Conservation (phyloP, 2,329 filamentous ascomycete species). For the Lachnum nothofagi region DNA sequence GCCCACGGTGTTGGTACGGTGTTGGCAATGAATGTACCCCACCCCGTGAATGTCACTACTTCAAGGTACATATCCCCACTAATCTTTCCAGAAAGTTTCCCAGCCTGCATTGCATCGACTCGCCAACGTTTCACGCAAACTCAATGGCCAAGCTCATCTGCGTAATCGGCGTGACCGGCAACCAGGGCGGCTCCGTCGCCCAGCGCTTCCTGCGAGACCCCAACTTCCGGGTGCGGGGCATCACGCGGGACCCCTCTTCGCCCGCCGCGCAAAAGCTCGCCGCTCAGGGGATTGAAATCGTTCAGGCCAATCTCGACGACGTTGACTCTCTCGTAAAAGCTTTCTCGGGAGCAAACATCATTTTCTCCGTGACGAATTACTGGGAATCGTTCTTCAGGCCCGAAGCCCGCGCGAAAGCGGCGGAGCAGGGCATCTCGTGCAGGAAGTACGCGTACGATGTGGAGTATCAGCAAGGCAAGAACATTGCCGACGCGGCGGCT, state of each 20-base stretch:
- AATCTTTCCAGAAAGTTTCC: too few species aligned
- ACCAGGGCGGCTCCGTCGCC: conserved; percentile 44
- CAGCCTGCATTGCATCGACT: too few species aligned
- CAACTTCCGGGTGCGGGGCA: conserved; percentile 42
- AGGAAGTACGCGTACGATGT: conserved; percentile 36
- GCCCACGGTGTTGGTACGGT: too few species aligned
- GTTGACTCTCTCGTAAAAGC: conserved; percentile 22
- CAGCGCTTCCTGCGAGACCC: conserved; percentile 39
- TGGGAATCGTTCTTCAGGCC: conserved; percentile 12
- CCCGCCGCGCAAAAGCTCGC: conserved; percentile 37
- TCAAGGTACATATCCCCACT: too few species aligned
- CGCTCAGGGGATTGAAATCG: conserved; percentile 41
- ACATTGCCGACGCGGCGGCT: conserved; percentile 51
- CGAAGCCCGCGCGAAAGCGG: conserved; percentile 20
- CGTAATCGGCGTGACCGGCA: background rate
- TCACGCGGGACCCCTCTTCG: conserved; percentile 43
- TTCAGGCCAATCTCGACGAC: conserved; percentile 29
- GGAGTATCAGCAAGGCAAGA: conserved; percentile 48
- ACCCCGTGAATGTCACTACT: too few species aligned
- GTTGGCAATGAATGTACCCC: too few species aligned
- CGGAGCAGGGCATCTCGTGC: conserved; percentile 31
- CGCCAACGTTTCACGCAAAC: conserved; percentile 10
- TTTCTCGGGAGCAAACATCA: conserved; percentile 35
- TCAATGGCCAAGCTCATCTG: conserved; percentile 13
- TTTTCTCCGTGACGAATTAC: conserved; percentile 38